Percentiles rank a stretch among this genome's conserved stretches.
Conservation (phyloP, 78 protist species). For the Diacronema lutheri region DNA sequence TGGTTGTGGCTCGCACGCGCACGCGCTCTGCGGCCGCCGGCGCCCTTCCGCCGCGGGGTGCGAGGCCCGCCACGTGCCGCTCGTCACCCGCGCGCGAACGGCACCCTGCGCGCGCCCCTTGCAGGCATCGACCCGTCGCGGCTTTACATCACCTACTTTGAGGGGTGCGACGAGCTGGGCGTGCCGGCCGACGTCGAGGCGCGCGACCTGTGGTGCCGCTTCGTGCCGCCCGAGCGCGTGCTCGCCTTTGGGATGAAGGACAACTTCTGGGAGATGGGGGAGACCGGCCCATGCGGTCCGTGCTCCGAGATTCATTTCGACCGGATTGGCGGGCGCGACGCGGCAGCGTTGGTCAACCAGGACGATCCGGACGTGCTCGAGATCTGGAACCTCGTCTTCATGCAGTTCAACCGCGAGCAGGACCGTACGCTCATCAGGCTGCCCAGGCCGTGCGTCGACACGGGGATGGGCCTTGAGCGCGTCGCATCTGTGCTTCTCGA, state of each 20-base stretch:
- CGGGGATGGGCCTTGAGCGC: conserved; percentile 40
- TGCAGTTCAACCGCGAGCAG: conserved; percentile 79
- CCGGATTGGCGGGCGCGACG: conserved; percentile 72
- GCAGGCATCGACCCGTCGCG: not conserved
- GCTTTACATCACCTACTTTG: not conserved
- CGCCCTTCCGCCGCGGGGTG: no score
- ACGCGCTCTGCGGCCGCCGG: no score
- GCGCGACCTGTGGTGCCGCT: conserved; percentile 75
- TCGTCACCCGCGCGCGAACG: no score
- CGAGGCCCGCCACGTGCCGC: no score
- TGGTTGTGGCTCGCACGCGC: no score
- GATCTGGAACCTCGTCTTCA: conserved; percentile 97
- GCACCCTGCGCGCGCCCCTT: no score
- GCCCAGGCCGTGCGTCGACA: conserved; percentile 92
- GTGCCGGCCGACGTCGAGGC: conserved; percentile 67
- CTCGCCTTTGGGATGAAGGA: conserved; percentile 73
- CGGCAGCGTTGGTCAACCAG: conserved; percentile 18
- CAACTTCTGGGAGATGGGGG: conserved; percentile 59
- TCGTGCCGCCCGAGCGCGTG: conserved; percentile 81
- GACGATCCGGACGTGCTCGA: conserved; percentile 86
- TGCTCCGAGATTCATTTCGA: conserved; percentile 98
- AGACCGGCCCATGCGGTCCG: conserved; percentile 94
- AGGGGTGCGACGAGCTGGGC: no score
- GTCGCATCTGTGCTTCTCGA: conserved; percentile 62
- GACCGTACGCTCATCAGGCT: conserved; percentile 60